These are phyloP conservation scores for Psidium friedrichsthalianum DNA, from an alignment of 345 rosid genomes.

Conservation along the genomic window DNA sequence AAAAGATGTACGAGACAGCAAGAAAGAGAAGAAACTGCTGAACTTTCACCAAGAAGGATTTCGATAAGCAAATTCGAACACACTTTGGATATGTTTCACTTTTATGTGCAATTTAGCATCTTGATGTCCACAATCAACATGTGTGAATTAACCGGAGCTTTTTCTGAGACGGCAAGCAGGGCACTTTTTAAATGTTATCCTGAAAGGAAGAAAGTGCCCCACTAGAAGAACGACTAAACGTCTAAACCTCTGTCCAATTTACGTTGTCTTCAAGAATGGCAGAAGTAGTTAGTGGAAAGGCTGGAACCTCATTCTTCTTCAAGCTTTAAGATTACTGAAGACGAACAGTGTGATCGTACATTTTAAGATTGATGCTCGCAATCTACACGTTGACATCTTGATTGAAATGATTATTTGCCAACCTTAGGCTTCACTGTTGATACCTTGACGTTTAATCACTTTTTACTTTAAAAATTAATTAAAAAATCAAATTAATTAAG, in stretches of 20 bases:
- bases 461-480: no score
- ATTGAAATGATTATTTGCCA: not conserved
- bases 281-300: not conserved
- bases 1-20: slow-evolving; percentile 92
- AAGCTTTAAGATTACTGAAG: not conserved
- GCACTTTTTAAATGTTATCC: not conserved
- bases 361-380: not conserved
- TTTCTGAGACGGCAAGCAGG: not conserved
- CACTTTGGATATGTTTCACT: not conserved
- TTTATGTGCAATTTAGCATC: not conserved
- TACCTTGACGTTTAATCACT: no score
- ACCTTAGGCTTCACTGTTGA: no score
- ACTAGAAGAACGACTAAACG: no score
- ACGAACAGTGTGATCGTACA: not conserved
- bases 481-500: no score
- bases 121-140: not conserved
- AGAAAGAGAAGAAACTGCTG: slow-evolving; percentile 86
- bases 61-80: slow-evolving; percentile 42
- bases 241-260: not conserved
- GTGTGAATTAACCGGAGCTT: not conserved
- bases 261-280: not conserved
- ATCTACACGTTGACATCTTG: not conserved
- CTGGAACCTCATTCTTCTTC: not conserved
- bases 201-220: not conserved
- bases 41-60: slow-evolving; percentile 81